Percentiles rank a stretch among this genome's conserved stretches.
Evolutionary conservation across 2,329 filamentous ascomycete species (phyloP).

Genomic region (Penicillium sp.): DNA sequence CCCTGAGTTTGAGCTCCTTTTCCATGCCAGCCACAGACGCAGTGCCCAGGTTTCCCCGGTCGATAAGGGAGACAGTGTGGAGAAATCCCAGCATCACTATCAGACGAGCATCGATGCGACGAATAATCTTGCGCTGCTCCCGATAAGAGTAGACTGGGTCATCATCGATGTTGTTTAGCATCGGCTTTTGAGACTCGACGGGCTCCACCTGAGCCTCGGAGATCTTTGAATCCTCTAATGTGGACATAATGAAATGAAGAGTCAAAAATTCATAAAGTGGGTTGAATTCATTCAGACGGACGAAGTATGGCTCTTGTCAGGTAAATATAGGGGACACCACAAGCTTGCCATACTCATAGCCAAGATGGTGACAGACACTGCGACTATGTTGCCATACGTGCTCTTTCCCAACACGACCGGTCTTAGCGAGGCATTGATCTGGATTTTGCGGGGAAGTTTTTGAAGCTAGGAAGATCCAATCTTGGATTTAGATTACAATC

Average conservation of each 20-base stretch:
- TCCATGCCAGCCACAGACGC: constrained; percentile 26
- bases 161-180: constrained; percentile 10
- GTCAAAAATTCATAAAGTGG: not conserved
- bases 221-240: not conserved
- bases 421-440: not conserved
- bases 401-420: not conserved
- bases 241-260: not conserved
- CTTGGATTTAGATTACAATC: not conserved
- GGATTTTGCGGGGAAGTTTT: constrained; percentile 12
- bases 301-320: not conserved
- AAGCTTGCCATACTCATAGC: not conserved
- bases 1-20: constrained; percentile 10
- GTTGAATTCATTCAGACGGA: not conserved
- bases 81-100: constrained; percentile 25
- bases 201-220: constrained; percentile 6
- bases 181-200: constrained; percentile 12
- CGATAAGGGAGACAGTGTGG: constrained; percentile 24
- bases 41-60: constrained; percentile 23
- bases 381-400: constrained; percentile 14
- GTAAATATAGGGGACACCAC: not conserved
- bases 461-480: not conserved
- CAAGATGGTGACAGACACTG: constrained; percentile 13
- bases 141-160: constrained; percentile 12
- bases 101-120: constrained; percentile 23
- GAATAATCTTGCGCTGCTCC: constrained; percentile 26